These are phyloP conservation scores for Phaeosphaeriaceae sp. DNA, from an alignment of 2,329 filamentous ascomycete genomes.

Conservation along the genomic window DNA sequence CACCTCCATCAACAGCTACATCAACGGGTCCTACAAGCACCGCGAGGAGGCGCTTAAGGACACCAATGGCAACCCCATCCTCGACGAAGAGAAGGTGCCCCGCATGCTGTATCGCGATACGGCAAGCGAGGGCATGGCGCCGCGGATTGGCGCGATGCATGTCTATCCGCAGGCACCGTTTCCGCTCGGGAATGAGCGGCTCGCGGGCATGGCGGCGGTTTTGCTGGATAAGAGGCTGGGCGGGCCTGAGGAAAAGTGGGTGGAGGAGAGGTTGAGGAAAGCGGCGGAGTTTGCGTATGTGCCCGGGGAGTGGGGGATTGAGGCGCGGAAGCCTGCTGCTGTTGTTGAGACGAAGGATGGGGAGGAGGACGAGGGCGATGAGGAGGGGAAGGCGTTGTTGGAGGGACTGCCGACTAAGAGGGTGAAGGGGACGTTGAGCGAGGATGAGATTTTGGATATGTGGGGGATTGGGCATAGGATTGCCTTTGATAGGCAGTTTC, in stretches of 20 bases:
- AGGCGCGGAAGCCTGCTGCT: slow-evolving; percentile 23
- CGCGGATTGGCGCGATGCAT: slow-evolving; percentile 24
- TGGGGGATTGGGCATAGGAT: slow-evolving; percentile 30
- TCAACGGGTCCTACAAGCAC: slow-evolving; percentile 31
- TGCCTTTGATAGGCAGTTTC: slow-evolving; percentile 25
- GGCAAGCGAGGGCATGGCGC: slow-evolving; percentile 11
- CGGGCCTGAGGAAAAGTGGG: slow-evolving; percentile 38
- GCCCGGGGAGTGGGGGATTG: slow-evolving; percentile 37
- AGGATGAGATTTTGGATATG: slow-evolving; percentile 26
- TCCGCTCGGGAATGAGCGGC: slow-evolving; percentile 23
- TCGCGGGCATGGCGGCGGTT: slow-evolving; percentile 26
- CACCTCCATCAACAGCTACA: slow-evolving; percentile 23
- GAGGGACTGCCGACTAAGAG: slow-evolving; percentile 19
- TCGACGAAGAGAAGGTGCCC: slow-evolving; percentile 11
- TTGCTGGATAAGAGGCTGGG: slow-evolving; percentile 36
- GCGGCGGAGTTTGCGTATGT: slow-evolving; percentile 40
- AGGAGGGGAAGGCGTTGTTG: slow-evolving; percentile 4
- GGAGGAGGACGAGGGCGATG: slow-evolving; percentile 12
- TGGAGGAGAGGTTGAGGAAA: slow-evolving; percentile 34
- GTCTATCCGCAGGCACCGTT: slow-evolving; percentile 35
- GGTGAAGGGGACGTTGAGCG: slow-evolving; percentile 22
- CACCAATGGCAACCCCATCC: slow-evolving; percentile 18
- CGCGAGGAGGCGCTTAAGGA: slow-evolving; percentile 17
- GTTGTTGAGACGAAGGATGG: slow-evolving; percentile 20
- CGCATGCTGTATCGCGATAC: slow-evolving; percentile 13